Evolutionary conservation across 2,329 filamentous ascomycete genomes (phyloP), one percentile per base, ranked within the genome.

Genomic region (Fusarium begoniae): DNA sequence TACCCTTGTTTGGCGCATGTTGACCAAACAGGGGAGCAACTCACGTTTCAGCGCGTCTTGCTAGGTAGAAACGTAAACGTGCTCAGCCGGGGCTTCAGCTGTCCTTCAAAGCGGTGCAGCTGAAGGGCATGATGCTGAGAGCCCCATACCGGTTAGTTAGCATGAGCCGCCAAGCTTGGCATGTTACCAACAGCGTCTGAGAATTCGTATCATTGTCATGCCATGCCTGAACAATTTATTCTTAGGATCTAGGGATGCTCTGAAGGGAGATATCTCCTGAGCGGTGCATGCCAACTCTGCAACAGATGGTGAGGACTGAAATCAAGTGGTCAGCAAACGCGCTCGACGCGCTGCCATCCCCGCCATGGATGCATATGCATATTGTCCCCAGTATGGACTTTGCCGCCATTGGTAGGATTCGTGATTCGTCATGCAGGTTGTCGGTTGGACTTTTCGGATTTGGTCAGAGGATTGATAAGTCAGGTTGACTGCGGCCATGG

Each of bases 41-140:
- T 78, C 77, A 78, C 75, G 77, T 78, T 78, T 78, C 77, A 79
- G 77, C 75, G 75, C 77, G 75, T 66, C 67, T 69, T 66, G 72
- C 51, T 57, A 70, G 72, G 51, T n/a, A 41, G 35, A 55, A 40
- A 41, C 26, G 38, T 28, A 66, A 75, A 73, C 65, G 65, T 74
- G 67, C 66, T 69, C 56, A 41, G 69, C 47, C 64, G 53, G 56
- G 56, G 63, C 69, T 65, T 70, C 63, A 47, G 71, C 53, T 69
- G 50, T 57, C 63, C 57, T 62, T 55, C 69, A 63, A 61, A 63
- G 55, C 43, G 56, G 63, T 69, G 65, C 70, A 73, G 69, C 71
- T 72, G 66, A 75, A 72, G 75, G 35, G 75, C 59, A 76, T 77
- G 65, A 77, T 78, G 60, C 72, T 63, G 69, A 68, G 47, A 70